Evolutionary conservation across 129 eudicot species (phyloP), one percentile per base, ranked within the genome.

Genomic region (Oenanthe sinensis): DNA sequence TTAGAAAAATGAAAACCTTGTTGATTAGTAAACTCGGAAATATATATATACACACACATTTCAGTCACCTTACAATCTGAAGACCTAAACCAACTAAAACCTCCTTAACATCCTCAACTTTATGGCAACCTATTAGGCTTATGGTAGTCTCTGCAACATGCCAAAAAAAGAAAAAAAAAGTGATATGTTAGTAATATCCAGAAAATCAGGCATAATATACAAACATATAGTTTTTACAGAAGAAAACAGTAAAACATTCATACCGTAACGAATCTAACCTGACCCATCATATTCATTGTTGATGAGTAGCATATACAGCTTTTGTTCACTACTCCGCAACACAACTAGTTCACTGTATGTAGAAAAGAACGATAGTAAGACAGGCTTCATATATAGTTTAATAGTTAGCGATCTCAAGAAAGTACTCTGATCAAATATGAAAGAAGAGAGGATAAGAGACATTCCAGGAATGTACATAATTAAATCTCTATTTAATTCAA

Each of bases 221-320:
- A 81, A 75, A 63, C n/a, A 65, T 28, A 77, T 67, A 69, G 78
- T 47, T 52, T 78, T 79, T 83, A 72, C 81, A 71, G 63, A 83
- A 67, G 20, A 67, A 67, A 67, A 67, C 9, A 67, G 72, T 15
- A 33, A 30, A 33, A 82, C 83, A 76, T 77, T 89, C 97, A 85
- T 87, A 87, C 89, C 91, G 70, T 94, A 85, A 81, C 85, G 37
- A 86, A 85, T 86, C 94, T 91, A 89, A 92, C 95, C 94, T 91
- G 92, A 87, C 88, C 90, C 92, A 86, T 89, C 84, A 75, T 78
- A 75, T 69, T 76, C 77, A 67, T 71, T 75, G 77, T 75, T 77
- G 54, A 82, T 47, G 45, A 88, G 90, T 43, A 89, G 79, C 74
- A 89, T 79, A 82, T 89, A 84, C 79, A 89, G 71, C 83, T 86